Evolutionary conservation across 306 rosid genomes (phyloP).

Genomic region (Malus orientalis): DNA sequence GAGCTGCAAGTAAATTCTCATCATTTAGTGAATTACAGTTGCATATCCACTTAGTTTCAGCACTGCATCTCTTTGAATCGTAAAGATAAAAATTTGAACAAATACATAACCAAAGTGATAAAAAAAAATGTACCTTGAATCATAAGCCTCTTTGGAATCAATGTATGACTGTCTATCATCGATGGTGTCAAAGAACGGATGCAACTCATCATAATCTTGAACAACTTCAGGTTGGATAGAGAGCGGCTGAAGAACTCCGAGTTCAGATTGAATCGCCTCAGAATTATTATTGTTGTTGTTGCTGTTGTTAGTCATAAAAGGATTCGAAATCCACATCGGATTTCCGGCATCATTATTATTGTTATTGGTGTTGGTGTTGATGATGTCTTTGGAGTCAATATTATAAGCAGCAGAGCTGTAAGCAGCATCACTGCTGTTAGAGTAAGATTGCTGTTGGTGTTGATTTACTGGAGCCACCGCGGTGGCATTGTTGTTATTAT

Average conservation of each 20-base stretch:
- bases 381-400: constrained; percentile 33
- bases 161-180: constrained; percentile 63
- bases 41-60: background rate
- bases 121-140: constrained; percentile 42
- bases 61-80: background rate
- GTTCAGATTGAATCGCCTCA: constrained; percentile 25
- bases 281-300: constrained; percentile 19
- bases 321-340: constrained; percentile 39
- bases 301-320: constrained; percentile 2
- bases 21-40: background rate
- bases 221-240: constrained; percentile 35
- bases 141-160: constrained; percentile 69
- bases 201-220: constrained; percentile 58
- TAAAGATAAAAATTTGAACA: background rate
- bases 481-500: background rate
- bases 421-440: constrained; percentile 29
- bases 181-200: constrained; percentile 50
- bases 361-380: background rate
- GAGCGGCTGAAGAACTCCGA: constrained; percentile 30
- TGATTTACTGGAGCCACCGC: constrained; percentile 31
- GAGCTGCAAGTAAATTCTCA: constrained; percentile 36
- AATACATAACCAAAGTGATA: background rate
- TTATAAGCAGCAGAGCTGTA: constrained; percentile 23
- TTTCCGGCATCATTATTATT: background rate
- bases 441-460: constrained; percentile 39